phyloP scores from a whole-genome alignment of 2,329 filamentous ascomycete genomes.

The Cordyceps pruinosa region DNA sequence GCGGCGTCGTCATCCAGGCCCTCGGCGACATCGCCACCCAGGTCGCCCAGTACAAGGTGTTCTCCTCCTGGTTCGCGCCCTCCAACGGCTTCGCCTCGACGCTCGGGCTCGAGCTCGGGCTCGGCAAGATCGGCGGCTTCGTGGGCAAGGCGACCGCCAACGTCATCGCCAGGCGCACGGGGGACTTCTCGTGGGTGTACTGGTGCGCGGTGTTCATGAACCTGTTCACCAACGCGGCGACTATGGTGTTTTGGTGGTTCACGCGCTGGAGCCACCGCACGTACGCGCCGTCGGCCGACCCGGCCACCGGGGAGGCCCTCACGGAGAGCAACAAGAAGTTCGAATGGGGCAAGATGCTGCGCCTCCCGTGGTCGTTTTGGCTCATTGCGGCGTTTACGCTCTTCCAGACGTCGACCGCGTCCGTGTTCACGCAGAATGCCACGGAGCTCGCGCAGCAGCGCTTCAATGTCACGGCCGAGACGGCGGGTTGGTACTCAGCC shows the following conservation, averaged over 20 bases:
- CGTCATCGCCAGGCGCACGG: constrained; percentile 48
- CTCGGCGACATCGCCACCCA: constrained; percentile 59
- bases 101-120: constrained; percentile 51
- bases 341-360: constrained; percentile 47
- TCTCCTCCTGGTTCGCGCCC: constrained; percentile 58
- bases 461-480: constrained; percentile 47
- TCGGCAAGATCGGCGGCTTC: constrained; percentile 55
- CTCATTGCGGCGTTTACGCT: constrained; percentile 45
- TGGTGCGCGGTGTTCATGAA: constrained; percentile 59
- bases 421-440: constrained; percentile 49
- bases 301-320: constrained; percentile 51
- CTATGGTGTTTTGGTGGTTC: constrained; percentile 48
- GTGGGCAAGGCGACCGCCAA: constrained; percentile 55
- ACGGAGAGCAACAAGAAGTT: constrained; percentile 54
- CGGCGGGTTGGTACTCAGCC: constrained; percentile 54
- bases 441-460: constrained; percentile 55
- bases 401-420: constrained; percentile 50
- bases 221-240: constrained; percentile 52
- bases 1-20: constrained; percentile 46
- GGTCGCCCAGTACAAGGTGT: constrained; percentile 58
- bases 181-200: constrained; percentile 55
- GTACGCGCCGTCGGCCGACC: constrained; percentile 42
- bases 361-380: constrained; percentile 56
- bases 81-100: constrained; percentile 56
- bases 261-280: constrained; percentile 41